Percentiles rank a stretch among this genome's conserved stretches.
phyloP scores from a whole-genome alignment of 768 basidiomycete species.

The Tephrocybe sp. region DNA sequence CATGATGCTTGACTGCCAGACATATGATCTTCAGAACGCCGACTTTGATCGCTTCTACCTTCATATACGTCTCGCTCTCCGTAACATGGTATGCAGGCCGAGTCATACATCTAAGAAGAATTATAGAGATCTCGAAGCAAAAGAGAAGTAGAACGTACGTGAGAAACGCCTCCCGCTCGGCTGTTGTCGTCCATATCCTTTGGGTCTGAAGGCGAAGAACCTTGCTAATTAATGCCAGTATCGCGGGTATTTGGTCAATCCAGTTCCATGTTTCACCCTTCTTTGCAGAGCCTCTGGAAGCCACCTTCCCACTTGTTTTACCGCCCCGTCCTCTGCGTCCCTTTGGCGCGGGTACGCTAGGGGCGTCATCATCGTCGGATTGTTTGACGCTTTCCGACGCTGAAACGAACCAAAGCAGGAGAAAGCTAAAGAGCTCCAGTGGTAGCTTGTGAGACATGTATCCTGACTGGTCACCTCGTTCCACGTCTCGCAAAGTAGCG shows the following conservation, averaged over 20 bases:
- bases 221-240: conserved; percentile 70
- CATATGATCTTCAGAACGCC: conserved; percentile 90
- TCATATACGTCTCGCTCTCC: conserved; percentile 90
- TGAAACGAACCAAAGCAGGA: conserved; percentile 88
- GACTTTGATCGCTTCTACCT: conserved; percentile 63
- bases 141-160: conserved; percentile 49
- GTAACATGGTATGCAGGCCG: conserved; percentile 85
- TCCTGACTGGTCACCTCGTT: conserved; percentile 64
- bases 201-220: conserved; percentile 66
- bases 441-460: conserved; percentile 66
- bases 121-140: conserved; percentile 2
- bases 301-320: conserved; percentile 40
- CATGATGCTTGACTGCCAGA: conserved; percentile 88
- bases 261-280: conserved; percentile 68
- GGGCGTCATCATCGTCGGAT: conserved; percentile 40
- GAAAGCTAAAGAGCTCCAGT: conserved; percentile 90
- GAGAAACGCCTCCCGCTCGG: conserved; percentile 84
- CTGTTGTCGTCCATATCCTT: conserved; percentile 87
- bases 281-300: conserved; percentile 38
- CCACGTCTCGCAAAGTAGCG: conserved; percentile 64
- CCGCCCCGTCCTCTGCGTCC: conserved; percentile 60
- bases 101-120: conserved; percentile 72
- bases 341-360: conserved; percentile 41
- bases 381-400: conserved; percentile 78
- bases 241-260: conserved; percentile 71